These are phyloP conservation scores for Saccharomyces eubayanus DNA, from an alignment of 805 yeast genomes.

Conservation along the genomic window DNA sequence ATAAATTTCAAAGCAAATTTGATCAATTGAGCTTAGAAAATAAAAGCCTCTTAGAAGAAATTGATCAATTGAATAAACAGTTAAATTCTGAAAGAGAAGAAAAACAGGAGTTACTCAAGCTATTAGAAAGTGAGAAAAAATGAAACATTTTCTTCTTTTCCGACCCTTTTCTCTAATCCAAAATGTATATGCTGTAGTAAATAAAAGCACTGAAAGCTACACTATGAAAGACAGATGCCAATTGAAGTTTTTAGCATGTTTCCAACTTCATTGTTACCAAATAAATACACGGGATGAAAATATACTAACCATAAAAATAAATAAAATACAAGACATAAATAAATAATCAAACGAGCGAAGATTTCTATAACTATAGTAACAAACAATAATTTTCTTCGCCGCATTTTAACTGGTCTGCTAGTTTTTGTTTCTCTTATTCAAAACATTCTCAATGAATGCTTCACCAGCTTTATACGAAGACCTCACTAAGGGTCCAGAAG, in stretches of 20 bases:
- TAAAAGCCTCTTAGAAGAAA: slow-evolving; percentile 40
- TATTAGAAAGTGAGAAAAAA: slow-evolving; percentile 34
- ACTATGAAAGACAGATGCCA: no score
- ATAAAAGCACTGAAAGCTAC: not conserved
- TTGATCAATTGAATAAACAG: slow-evolving; percentile 43
- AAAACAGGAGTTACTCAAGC: slow-evolving; percentile 46
- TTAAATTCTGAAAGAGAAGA: slow-evolving; percentile 47
- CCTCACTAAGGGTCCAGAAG: slow-evolving; percentile 94
- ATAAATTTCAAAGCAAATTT: slow-evolving; percentile 41
- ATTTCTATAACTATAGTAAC: not conserved
- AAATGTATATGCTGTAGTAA: not conserved
- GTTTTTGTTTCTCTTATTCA: slow-evolving; percentile 51
- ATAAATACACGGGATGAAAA: not conserved
- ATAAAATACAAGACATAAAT: not conserved
- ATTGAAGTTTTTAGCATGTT: not conserved
- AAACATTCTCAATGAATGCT: slow-evolving; percentile 88
- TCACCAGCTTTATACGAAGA: slow-evolving; percentile 98
- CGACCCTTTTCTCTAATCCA: not conserved
- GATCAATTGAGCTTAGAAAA: slow-evolving; percentile 37
- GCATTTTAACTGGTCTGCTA: not conserved
- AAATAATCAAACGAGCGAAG: not conserved
- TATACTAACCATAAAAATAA: not conserved
- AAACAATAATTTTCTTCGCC: not conserved
- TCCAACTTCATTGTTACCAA: not conserved
- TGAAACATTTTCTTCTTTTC: not conserved